A percentile compares a stretch with the other conserved stretches of the same genome.
Evolutionary conservation across 2,329 filamentous ascomycete genomes (phyloP).

Genomic region (Pseudogymnoascus sp.): DNA sequence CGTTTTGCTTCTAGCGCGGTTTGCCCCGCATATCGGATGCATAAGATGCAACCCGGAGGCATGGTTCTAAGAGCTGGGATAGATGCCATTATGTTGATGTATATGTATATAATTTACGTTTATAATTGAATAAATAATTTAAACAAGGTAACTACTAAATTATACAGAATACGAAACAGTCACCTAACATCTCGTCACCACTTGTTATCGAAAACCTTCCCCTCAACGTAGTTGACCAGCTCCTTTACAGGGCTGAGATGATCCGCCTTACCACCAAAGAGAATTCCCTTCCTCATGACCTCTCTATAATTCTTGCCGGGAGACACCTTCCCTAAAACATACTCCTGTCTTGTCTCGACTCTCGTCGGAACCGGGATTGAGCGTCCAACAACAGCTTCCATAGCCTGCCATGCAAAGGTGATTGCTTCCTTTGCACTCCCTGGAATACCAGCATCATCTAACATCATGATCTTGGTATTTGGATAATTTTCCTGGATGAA

Average conservation of each 20-base stretch:
- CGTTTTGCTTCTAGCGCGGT: not conserved
- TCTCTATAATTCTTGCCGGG: constrained; percentile 48
- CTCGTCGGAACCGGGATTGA: constrained; percentile 47
- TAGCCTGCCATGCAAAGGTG: constrained; percentile 53
- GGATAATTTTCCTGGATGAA: constrained; percentile 45
- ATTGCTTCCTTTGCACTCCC: constrained; percentile 52
- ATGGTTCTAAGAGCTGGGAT: not conserved
- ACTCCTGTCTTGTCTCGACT: constrained; percentile 44
- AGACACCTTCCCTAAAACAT: constrained; percentile 48
- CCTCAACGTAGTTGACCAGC: constrained; percentile 43
- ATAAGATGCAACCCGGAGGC: not conserved
- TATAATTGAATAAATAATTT: not conserved
- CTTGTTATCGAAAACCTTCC: constrained; percentile 42
- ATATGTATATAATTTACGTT: not conserved
- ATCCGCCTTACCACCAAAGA: constrained; percentile 40
- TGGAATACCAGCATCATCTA: constrained; percentile 51
- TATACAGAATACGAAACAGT: not conserved
- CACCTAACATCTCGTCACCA: constrained; percentile 24
- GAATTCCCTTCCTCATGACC: constrained; percentile 45
- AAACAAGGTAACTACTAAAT: not conserved
- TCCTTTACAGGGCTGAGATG: constrained; percentile 41
- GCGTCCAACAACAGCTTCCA: constrained; percentile 51
- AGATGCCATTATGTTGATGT: not conserved
- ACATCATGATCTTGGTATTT: constrained; percentile 42
- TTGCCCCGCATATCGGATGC: not conserved